Conservation (phyloP, 2,329 filamentous ascomycete species). For the Diplodia intermedia region DNA sequence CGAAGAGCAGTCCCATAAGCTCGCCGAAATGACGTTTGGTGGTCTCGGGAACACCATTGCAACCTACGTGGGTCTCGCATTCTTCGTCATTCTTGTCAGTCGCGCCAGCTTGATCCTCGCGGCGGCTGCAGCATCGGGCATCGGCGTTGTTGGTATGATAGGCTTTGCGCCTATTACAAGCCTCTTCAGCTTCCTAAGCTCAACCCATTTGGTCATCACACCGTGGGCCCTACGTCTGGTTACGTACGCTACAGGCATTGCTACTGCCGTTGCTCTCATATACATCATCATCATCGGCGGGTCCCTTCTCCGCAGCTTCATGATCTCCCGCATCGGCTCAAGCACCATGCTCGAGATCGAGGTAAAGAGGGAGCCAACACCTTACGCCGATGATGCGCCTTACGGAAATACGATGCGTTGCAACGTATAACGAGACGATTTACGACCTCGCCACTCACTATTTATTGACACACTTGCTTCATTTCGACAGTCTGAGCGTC, state of each 20-base stretch:
- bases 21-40: slow-evolving; percentile 12
- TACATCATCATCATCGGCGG: neutral
- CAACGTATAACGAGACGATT: neutral
- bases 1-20: slow-evolving; percentile 23
- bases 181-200: neutral
- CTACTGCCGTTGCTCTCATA: neutral
- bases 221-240: neutral
- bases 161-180: neutral
- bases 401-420: too few relatives aligned
- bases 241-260: neutral
- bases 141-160: neutral
- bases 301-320: neutral
- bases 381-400: neutral
- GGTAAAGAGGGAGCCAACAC: neutral
- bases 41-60: slow-evolving; percentile 3
- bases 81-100: slow-evolving; percentile 20
- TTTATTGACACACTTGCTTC: neutral
- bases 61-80: slow-evolving; percentile 5
- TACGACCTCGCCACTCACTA: neutral
- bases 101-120: slow-evolving; percentile 7
- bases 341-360: slow-evolving; percentile 6
- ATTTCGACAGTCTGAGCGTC: neutral
- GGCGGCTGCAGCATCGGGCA: slow-evolving; percentile 4
- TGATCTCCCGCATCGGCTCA: neutral
- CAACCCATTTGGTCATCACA: neutral